These are phyloP conservation scores for Beauveria bassiana DNA, from an alignment of 2,329 filamentous ascomycete genomes.

Conservation along the genomic window DNA sequence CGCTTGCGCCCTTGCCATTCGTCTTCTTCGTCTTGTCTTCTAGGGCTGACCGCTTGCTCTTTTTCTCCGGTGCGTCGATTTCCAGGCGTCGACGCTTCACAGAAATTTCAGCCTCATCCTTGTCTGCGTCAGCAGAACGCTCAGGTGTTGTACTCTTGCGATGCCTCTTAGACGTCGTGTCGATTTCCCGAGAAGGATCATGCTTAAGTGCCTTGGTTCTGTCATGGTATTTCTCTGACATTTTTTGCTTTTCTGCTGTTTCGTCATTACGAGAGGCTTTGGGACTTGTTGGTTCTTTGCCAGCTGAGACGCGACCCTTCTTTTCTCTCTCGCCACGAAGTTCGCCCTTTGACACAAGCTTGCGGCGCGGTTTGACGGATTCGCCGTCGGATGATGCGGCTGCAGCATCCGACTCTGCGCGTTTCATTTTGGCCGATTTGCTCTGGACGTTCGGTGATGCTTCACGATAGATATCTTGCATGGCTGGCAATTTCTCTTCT, in stretches of 20 bases:
- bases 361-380: constrained; percentile 50
- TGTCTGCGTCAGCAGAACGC: constrained; percentile 41
- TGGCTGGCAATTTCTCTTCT: constrained; percentile 32
- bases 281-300: constrained; percentile 48
- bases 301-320: constrained; percentile 41
- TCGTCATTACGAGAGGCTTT: constrained; percentile 44
- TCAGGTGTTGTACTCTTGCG: constrained; percentile 53
- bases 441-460: constrained; percentile 38
- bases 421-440: constrained; percentile 44
- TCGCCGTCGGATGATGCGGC: constrained; percentile 50
- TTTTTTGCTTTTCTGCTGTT: constrained; percentile 36
- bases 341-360: constrained; percentile 56
- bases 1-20: constrained; percentile 33
- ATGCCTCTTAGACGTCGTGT: constrained; percentile 49
- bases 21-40: constrained; percentile 36
- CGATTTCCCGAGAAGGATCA: constrained; percentile 53
- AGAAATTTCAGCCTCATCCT: constrained; percentile 43
- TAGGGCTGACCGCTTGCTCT: constrained; percentile 33
- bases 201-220: constrained; percentile 53
- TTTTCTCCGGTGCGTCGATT: constrained; percentile 42
- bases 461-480: constrained; percentile 45
- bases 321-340: constrained; percentile 52
- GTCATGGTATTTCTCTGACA: constrained; percentile 50
- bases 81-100: constrained; percentile 52
- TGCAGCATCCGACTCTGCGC: constrained; percentile 45